Conservation (phyloP, 306 rosid species). For the Prosopis cineraria region DNA sequence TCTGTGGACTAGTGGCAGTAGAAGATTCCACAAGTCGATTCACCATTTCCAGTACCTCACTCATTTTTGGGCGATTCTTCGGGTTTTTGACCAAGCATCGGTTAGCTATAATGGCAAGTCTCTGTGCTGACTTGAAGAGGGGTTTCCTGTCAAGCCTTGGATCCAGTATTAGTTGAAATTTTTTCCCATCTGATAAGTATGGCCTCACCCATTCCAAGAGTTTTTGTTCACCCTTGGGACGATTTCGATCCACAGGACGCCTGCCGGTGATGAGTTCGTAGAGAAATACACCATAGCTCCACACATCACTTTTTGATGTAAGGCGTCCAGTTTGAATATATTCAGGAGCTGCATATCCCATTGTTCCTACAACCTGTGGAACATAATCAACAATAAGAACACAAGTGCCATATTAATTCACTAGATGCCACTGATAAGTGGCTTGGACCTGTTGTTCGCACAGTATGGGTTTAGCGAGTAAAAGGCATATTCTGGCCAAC, state of each 20-base stretch:
- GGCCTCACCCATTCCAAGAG: slow-evolving; percentile 96
- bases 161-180: slow-evolving; percentile 79
- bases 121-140: slow-evolving; percentile 65
- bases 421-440: slow-evolving; percentile 8
- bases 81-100: slow-evolving; percentile 78
- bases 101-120: slow-evolving; percentile 76
- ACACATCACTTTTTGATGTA: slow-evolving; percentile 82
- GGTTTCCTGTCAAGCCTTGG: slow-evolving; percentile 85
- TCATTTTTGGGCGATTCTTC: slow-evolving; percentile 95
- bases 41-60: slow-evolving; percentile 83
- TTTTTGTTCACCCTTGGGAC: slow-evolving; percentile 94
- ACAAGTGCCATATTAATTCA: slow-evolving; percentile 27
- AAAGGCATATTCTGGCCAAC: neutral
- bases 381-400: slow-evolving; percentile 37
- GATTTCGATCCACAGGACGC: slow-evolving; percentile 81
- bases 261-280: slow-evolving; percentile 96
- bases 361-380: slow-evolving; percentile 89
- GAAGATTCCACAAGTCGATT: slow-evolving; percentile 53
- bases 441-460: neutral
- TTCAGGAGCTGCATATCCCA: slow-evolving; percentile 99
- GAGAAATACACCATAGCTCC: slow-evolving; percentile 96
- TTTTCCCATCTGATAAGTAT: slow-evolving; percentile 70
- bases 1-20: slow-evolving; percentile 42
- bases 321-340: slow-evolving; percentile 91
- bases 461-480: slow-evolving; percentile 7